Evolutionary conservation across 306 rosid species (phyloP), one percentile per base, ranked within the genome.

Genomic region (Ziziphus jujuba): DNA sequence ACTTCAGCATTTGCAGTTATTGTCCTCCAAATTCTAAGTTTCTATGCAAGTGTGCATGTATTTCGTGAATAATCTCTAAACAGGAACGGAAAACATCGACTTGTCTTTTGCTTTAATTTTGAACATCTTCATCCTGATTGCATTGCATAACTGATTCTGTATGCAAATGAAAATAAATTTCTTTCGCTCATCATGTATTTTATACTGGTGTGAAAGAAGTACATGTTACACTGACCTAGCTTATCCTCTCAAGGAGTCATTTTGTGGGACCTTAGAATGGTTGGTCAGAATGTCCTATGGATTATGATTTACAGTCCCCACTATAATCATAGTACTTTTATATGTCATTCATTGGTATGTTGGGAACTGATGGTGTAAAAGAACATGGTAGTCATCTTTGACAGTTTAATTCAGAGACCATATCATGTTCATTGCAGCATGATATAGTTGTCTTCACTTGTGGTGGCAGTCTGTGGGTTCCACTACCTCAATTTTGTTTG

Each of bases 371-470:
- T 64, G 56, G 45, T 3, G 70, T 66, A 48, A 63, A 63, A 55
- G 16, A 57, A 24, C 19, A 36, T 44, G 40, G 33, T 60, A 25
- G 7, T 50, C 58, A 56, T 40, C 57, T 38, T 20, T 51, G 21
- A 58, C 52, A 36, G 53, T 28, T 50, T 43, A 15, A 31, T 58
- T 31, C 43, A 56, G 60, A 34, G 11, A 59, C 25, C 54, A 25
- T 43, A 20, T 53, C 59, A 11, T 56, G 34, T 23, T 63, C 56
- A 22, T 49, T n/a, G 56, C 63, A 13, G 62, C 60, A 51, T 75
- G 57, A 71, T 75, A 31, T 63, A 50, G 61, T 47, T 52, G 54
- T 40, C 40, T 49, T 22, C 67, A 75, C 63, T 20, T 2, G 54
- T 49, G 54, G 20, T 49, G 54, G 54, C 21, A 49, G 54, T 43